Percentiles rank a stretch among this genome's conserved stretches.
These are phyloP conservation scores for Papiliotrema flavescens DNA, from an alignment of 1,284 basidiomycete species.

Conservation along the genomic window DNA sequence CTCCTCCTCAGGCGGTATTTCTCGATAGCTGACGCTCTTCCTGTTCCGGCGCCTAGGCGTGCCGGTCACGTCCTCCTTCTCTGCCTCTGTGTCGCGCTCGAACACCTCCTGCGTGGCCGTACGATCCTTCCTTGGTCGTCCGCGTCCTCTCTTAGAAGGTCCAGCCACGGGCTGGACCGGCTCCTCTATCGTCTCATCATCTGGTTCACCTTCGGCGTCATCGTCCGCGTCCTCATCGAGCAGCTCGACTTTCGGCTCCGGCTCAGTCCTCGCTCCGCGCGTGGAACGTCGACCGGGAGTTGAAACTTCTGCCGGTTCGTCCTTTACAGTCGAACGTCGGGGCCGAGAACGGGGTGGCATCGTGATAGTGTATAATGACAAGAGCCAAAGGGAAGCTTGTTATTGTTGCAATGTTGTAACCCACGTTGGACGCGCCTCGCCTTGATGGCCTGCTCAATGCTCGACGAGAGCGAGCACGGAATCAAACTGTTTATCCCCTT, in stretches of 20 bases:
- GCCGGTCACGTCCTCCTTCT: background rate
- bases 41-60: conserved; percentile 10
- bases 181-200: conserved; percentile 11
- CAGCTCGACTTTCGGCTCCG: background rate
- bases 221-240: conserved; percentile 6
- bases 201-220: conserved; percentile 9
- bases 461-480: no score
- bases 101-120: background rate
- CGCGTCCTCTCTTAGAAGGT: conserved; percentile 3
- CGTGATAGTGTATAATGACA: background rate
- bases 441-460: no score
- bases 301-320: background rate
- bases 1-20: conserved; percentile 14
- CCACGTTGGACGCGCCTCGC: background rate
- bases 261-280: background rate
- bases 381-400: background rate
- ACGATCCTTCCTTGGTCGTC: background rate
- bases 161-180: conserved; percentile 4
- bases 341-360: conserved; percentile 3
- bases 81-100: conserved; percentile 12
- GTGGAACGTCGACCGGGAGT: background rate
- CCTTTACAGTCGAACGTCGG: background rate
- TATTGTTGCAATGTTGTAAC: background rate
- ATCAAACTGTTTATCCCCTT: no score
- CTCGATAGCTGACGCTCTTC: conserved; percentile 25